Conservation (phyloP, 371 early-diverging fungal species). For the Syncephalastrum sp. region DNA sequence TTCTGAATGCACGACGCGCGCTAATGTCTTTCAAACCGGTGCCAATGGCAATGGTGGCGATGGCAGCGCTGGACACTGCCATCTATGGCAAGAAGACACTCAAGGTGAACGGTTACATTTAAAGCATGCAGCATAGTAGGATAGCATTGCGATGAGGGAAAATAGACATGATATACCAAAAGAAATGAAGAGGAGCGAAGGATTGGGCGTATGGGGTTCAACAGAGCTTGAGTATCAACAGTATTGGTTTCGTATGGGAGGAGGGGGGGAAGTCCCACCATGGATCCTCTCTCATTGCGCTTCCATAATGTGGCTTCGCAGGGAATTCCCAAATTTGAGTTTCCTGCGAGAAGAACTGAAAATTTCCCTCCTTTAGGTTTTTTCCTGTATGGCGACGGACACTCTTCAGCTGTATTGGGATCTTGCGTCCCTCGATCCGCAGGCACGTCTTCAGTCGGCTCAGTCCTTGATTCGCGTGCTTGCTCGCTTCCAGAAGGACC, state of each 20-base stretch:
- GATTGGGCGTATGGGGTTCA: too few species aligned
- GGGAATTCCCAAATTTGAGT: too few species aligned
- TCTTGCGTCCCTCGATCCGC: conserved; percentile 64
- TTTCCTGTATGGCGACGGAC: conserved; percentile 25
- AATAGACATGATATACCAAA: too few species aligned
- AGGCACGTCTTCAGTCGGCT: conserved; percentile 53
- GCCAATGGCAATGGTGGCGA: conserved; percentile 32
- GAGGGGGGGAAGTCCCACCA: too few species aligned
- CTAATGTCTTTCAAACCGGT: conserved; percentile 32
- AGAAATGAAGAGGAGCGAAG: too few species aligned
- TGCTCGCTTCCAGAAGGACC: conserved; percentile 46
- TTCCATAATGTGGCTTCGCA: too few species aligned
- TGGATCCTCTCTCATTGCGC: too few species aligned
- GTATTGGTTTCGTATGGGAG: too few species aligned
- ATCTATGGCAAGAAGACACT: conserved; percentile 49
- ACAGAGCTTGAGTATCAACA: too few species aligned
- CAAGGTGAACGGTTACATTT: conserved; percentile 45
- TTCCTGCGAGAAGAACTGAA: too few species aligned
- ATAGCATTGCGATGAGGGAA: too few species aligned
- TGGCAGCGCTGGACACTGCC: conserved; percentile 29
- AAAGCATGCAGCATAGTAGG: conserved; percentile 4
- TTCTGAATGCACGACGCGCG: conserved; percentile 38
- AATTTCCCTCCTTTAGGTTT: too few species aligned
- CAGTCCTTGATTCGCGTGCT: conserved; percentile 45
- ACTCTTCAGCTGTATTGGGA: conserved; percentile 69